Base-by-base conservation (phyloP, 176 grass and related monocot species). In the Zoysia japonica region DNA sequence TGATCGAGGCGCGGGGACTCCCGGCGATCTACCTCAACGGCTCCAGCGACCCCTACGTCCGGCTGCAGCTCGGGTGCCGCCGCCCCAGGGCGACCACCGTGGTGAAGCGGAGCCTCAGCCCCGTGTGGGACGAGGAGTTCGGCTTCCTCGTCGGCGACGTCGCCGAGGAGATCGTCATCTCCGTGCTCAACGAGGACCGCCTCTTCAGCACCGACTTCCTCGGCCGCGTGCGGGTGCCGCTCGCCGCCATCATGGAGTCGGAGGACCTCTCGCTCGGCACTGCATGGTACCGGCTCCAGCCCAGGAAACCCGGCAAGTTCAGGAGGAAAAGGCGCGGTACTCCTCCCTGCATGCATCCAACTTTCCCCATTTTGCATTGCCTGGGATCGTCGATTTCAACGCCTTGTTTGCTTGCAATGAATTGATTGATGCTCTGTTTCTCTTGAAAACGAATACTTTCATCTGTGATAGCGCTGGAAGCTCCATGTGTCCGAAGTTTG, bases 91-190 rank as follows among this genome's bases (percentile, higher is more conserved):
- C 88, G 65, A 94, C 92, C 2, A 94, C 81, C 50, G 90, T 90
- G 48, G 80, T 98, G 61, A 92, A 87, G 81, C 76, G 84, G 76
- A 87, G 83, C 73, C 80, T 94, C 81, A 93, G 93, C 79, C 92
- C 92, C 38, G 1, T 62, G 43, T 98, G 95, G 95, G 92, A 98
- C 64, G 92, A 98, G 78, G 87, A 91, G 66, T 94, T 94, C 74
- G 85, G 78, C 7, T 98, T 98, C 82, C 74, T 86, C 67, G 81
- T 92, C 42, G 92, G 87, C 52, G 81, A 92, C 66, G 72, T 87
- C 54, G 76, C 55, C n/a, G 95, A 98, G 75, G 92, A 90, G 13
- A 89, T 99, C 68, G 70, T 82, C 62, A 28, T 99, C 35, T 84
- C 76, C n/a, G 90, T 99, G 28, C 77, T 91, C 79, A 88, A 98